Percentiles rank a stretch among this genome's conserved stretches.
Conservation (phyloP, 1,284 basidiomycete genomes). For the Melampsora americana region DNA sequence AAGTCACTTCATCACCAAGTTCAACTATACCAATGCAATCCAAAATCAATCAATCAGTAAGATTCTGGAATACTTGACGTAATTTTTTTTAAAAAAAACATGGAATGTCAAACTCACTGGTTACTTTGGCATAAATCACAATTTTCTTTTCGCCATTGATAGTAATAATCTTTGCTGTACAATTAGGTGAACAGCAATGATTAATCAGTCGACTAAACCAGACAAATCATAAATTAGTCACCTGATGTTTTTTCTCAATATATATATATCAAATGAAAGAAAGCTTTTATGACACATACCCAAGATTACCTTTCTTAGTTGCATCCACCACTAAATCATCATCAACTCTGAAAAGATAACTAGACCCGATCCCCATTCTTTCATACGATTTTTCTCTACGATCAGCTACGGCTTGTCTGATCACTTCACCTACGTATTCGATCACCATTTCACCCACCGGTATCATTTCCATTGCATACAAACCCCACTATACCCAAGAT, state of each 20-base stretch:
- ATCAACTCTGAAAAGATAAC: slow-evolving; percentile 56
- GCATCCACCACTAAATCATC: slow-evolving; percentile 73
- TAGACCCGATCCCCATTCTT: slow-evolving; percentile 84
- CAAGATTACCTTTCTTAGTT: slow-evolving; percentile 96
- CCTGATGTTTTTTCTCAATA: not conserved
- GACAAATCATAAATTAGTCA: slow-evolving; percentile 15
- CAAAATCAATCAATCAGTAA: slow-evolving; percentile 31
- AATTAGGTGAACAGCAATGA: slow-evolving; percentile 96
- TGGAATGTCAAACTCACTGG: slow-evolving; percentile 88
- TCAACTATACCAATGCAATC: slow-evolving; percentile 72
- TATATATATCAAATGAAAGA: not conserved
- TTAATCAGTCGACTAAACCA: slow-evolving; percentile 84
- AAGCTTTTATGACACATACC: slow-evolving; percentile 61
- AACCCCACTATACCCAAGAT: slow-evolving; percentile 27
- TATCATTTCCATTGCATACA: slow-evolving; percentile 63
- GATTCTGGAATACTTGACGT: not conserved
- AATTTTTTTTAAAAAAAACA: slow-evolving; percentile 57
- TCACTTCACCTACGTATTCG: slow-evolving; percentile 97
- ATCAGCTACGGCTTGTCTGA: slow-evolving; percentile 91
- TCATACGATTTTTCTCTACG: slow-evolving; percentile 96
- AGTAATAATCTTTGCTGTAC: slow-evolving; percentile 96
- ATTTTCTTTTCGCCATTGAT: slow-evolving; percentile 98
- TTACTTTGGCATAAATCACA: slow-evolving; percentile 94
- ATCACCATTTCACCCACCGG: slow-evolving; percentile 96
- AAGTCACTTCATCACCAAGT: slow-evolving; percentile 61